Percentiles rank a stretch among this genome's conserved stretches.
Conservation (phyloP, 129 eudicot species). For the Tagetes erecta region DNA sequence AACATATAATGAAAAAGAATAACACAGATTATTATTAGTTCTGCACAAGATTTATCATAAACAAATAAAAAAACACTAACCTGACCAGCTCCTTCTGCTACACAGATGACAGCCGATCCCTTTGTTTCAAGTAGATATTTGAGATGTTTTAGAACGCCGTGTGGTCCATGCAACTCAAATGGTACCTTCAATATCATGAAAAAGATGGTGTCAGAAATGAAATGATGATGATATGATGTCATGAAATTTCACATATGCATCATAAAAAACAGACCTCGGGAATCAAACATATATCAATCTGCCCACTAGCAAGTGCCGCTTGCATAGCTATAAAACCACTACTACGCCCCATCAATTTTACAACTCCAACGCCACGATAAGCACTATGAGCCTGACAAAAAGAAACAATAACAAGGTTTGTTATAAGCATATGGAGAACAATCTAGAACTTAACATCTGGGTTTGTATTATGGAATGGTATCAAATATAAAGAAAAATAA, state of each 20-base stretch:
- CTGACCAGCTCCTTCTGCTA: slow-evolving; percentile 99
- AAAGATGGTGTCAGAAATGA: not conserved
- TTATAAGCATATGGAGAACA: not conserved
- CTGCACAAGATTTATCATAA: not conserved
- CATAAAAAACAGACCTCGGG: slow-evolving; percentile 69
- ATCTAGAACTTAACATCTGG: not conserved
- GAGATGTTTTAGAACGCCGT: slow-evolving; percentile 87
- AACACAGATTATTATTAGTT: not conserved
- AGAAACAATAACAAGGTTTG: not conserved
- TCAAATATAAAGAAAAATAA: not conserved
- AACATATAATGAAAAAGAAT: slow-evolving; percentile 13
- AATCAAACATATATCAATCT: slow-evolving; percentile 92
- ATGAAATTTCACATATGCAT: not conserved
- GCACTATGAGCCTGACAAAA: slow-evolving; percentile 92
- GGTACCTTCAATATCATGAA: slow-evolving; percentile 58
- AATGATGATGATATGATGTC: not conserved
- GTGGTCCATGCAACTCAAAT: slow-evolving; percentile 91
- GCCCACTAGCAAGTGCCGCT: slow-evolving; percentile 99
- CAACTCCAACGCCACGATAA: slow-evolving; percentile 93
- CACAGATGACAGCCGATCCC: slow-evolving; percentile 98
- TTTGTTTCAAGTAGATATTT: slow-evolving; percentile 86
- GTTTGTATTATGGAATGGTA: not conserved
- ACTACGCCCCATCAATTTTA: slow-evolving; percentile 97
- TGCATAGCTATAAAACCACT: slow-evolving; percentile 99
- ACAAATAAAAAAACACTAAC: slow-evolving; percentile 36